phyloP scores from a whole-genome alignment of 2,329 filamentous ascomycete species.

The Graphilbum fragrans region DNA sequence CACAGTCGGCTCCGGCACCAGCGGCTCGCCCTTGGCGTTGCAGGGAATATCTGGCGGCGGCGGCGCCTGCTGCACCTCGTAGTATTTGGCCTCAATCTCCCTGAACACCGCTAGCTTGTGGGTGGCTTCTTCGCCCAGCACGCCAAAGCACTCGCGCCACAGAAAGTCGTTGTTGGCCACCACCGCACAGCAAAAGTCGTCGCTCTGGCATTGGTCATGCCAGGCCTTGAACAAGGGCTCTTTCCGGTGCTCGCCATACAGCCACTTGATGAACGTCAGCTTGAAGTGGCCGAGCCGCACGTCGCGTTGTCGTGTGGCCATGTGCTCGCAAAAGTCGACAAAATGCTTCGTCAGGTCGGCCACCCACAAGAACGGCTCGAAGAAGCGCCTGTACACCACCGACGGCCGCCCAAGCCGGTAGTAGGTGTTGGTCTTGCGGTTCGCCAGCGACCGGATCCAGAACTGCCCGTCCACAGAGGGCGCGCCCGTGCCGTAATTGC shows the following conservation, averaged over 20 bases:
- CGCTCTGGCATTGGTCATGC: constrained; percentile 28
- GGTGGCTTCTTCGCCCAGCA: constrained; percentile 19
- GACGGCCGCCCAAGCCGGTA: constrained; percentile 50
- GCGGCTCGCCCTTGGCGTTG: background rate
- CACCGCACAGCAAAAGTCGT: constrained; percentile 53
- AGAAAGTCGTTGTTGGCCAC: constrained; percentile 51
- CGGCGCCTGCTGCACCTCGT: background rate
- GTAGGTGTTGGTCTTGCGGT: constrained; percentile 47
- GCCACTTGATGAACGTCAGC: constrained; percentile 43
- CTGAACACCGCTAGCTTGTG: constrained; percentile 37
- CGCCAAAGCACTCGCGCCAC: constrained; percentile 47
- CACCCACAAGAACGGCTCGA: constrained; percentile 56
- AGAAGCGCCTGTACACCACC: constrained; percentile 48
- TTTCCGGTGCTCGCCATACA: constrained; percentile 28
- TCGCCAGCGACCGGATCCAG: constrained; percentile 47
- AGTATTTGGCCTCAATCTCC: constrained; percentile 23
- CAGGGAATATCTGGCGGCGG: background rate
- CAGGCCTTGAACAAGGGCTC: constrained; percentile 37
- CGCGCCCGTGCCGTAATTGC: constrained; percentile 44
- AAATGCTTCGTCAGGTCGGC: constrained; percentile 60
- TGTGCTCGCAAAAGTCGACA: constrained; percentile 47
- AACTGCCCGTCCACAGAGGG: constrained; percentile 39
- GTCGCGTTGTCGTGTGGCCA: constrained; percentile 15
- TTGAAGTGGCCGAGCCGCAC: constrained; percentile 46
- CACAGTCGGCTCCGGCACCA: constrained; percentile 32